Evolutionary conservation across 371 early-diverging fungal species (phyloP).

Genomic region (Mortierella polycephala): DNA sequence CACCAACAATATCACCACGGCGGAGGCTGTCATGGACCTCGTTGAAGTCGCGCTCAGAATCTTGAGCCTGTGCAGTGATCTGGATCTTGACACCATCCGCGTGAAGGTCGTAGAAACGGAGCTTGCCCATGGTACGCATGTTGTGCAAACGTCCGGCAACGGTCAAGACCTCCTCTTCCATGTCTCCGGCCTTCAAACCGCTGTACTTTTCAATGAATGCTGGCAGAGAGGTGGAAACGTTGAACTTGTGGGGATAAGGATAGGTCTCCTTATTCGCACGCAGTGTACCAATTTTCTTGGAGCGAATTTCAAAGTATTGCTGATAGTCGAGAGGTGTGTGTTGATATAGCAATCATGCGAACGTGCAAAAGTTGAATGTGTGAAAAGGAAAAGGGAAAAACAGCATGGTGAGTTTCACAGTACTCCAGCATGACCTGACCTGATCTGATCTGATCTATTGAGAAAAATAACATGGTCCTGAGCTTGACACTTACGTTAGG

Average conservation of each 20-base stretch:
- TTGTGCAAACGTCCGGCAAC: slow-evolving; percentile 92
- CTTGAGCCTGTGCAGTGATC: slow-evolving; percentile 90
- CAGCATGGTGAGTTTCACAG: too few species aligned
- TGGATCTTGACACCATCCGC: slow-evolving; percentile 95
- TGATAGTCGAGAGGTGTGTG: slow-evolving; percentile 22
- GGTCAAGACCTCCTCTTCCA: slow-evolving; percentile 73
- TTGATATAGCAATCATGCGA: background rate
- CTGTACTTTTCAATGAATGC: slow-evolving; percentile 89
- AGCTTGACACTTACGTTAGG: slow-evolving; percentile 73
- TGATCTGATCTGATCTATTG: too few species aligned
- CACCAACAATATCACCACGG: slow-evolving; percentile 99
- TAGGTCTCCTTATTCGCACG: slow-evolving; percentile 79
- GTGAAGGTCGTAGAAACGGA: slow-evolving; percentile 97
- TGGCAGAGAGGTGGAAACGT: slow-evolving; percentile 86
- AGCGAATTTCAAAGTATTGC: slow-evolving; percentile 98
- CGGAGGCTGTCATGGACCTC: slow-evolving; percentile 84
- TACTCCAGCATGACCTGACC: too few species aligned
- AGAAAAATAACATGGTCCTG: too few species aligned
- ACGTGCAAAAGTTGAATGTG: background rate
- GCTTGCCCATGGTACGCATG: slow-evolving; percentile 91
- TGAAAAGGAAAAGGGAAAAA: background rate
- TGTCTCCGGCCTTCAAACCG: slow-evolving; percentile 77
- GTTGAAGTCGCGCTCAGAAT: slow-evolving; percentile 84
- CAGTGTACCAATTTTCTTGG: slow-evolving; percentile 83
- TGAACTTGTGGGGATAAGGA: slow-evolving; percentile 99